Percentiles rank a stretch among this genome's conserved stretches.
Evolutionary conservation across 306 rosid species (phyloP).

Genomic region (Trifolium subterraneum): DNA sequence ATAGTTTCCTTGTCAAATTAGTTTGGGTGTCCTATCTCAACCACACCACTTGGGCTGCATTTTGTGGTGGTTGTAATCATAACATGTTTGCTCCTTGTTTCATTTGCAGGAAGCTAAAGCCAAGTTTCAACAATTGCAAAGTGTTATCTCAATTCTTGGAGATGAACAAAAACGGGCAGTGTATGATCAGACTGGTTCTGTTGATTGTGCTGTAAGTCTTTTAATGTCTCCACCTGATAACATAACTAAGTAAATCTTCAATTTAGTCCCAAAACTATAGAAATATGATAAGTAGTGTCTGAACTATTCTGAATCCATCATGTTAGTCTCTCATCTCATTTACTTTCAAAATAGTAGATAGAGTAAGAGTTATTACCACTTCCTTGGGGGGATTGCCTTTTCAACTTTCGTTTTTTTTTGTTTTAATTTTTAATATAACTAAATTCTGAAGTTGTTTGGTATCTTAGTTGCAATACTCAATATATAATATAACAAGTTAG

Average conservation of each 20-base stretch:
- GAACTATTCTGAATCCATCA: neutral
- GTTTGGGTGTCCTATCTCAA: neutral
- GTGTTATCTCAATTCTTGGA: constrained; percentile 76
- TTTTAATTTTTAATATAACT: neutral
- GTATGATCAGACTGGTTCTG: constrained; percentile 78
- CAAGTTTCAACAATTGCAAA: constrained; percentile 83
- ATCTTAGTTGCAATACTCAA: neutral
- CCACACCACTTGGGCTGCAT: neutral
- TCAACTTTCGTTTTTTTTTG: no score
- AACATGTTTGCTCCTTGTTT: neutral
- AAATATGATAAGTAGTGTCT: neutral
- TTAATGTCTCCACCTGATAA: neutral
- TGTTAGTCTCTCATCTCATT: neutral
- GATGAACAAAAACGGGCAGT: constrained; percentile 75
- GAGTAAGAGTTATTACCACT: neutral
- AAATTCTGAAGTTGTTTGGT: neutral
- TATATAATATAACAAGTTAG: neutral
- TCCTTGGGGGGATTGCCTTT: no score
- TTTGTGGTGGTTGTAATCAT: constrained; percentile 24
- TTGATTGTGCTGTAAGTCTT: constrained; percentile 72
- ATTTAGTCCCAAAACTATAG: neutral
- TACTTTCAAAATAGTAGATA: neutral
- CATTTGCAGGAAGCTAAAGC: constrained; percentile 71
- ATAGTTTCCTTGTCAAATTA: neutral
- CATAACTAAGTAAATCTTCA: neutral